Conservation (phyloP, 305 asterid genomes). For the Ilex paraguariensis region DNA sequence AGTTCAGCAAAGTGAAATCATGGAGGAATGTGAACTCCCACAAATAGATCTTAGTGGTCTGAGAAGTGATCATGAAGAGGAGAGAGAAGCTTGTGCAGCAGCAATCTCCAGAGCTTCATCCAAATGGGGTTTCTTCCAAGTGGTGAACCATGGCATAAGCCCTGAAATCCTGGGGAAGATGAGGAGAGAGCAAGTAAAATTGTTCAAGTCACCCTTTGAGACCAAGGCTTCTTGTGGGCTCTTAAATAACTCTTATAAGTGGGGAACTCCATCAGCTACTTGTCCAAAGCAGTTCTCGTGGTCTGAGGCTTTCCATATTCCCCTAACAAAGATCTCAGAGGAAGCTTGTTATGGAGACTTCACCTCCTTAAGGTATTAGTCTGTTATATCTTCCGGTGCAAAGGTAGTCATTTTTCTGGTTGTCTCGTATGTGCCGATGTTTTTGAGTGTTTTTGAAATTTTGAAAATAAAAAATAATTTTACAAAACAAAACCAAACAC, state of each 20-base stretch:
- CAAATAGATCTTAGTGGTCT: neutral
- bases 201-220: neutral
- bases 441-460: too few relatives aligned
- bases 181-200: neutral
- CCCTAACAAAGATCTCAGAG: slow-evolving; percentile 45
- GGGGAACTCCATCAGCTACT: slow-evolving; percentile 31
- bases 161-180: neutral
- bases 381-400: too few relatives aligned
- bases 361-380: slow-evolving; percentile 8
- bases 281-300: slow-evolving; percentile 53
- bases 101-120: neutral
- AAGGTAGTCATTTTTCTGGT: too few relatives aligned
- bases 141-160: neutral
- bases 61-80: neutral
- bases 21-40: neutral
- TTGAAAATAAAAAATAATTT: too few relatives aligned
- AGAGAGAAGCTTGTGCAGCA: neutral
- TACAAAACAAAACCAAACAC: too few relatives aligned
- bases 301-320: slow-evolving; percentile 75
- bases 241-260: neutral
- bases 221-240: neutral
- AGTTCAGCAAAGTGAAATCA: neutral
- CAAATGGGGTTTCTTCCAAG: neutral
- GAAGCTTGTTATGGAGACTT: slow-evolving; percentile 45
- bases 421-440: too few relatives aligned